These are phyloP conservation scores for Pyricularia pennisetigena DNA, from an alignment of 2,329 filamentous ascomycete species.

Conservation along the genomic window DNA sequence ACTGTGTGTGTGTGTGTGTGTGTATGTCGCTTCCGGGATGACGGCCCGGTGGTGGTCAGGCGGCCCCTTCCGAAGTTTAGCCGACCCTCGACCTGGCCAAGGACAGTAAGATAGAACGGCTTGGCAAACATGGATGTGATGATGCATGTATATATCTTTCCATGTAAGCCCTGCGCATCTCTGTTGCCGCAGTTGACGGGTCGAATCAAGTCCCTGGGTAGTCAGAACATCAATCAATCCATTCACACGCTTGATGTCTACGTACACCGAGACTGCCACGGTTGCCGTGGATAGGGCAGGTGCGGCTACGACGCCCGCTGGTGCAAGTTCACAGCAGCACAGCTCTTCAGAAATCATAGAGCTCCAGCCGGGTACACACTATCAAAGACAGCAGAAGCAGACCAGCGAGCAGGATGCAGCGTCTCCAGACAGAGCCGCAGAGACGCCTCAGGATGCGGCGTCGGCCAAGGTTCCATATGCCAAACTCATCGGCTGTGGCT, in stretches of 20 bases:
- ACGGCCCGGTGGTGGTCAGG: not conserved
- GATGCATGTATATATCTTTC: not conserved
- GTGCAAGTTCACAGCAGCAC: not conserved
- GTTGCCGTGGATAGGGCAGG: not conserved
- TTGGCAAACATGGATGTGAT: not conserved
- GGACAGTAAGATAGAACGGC: not conserved
- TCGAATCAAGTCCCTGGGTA: not conserved
- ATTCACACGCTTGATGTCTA: not conserved
- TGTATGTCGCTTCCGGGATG: not conserved
- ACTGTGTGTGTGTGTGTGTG: not conserved
- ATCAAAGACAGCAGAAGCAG: not conserved
- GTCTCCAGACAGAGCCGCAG: not conserved
- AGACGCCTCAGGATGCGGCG: not conserved
- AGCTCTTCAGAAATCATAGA: not conserved
- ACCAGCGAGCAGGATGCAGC: not conserved
- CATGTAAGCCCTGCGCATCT: not conserved
- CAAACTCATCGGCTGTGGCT: slow-evolving; percentile 37
- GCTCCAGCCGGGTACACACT: not conserved
- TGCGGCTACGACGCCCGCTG: not conserved
- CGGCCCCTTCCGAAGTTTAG: not conserved
- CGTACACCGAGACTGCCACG: not conserved
- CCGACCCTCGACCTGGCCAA: not conserved
- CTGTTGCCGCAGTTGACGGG: not conserved
- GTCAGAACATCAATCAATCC: not conserved
- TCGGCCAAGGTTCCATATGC: not conserved